Evolutionary conservation across 1,284 basidiomycete species (phyloP).

Genomic region (Tilletia caries): DNA sequence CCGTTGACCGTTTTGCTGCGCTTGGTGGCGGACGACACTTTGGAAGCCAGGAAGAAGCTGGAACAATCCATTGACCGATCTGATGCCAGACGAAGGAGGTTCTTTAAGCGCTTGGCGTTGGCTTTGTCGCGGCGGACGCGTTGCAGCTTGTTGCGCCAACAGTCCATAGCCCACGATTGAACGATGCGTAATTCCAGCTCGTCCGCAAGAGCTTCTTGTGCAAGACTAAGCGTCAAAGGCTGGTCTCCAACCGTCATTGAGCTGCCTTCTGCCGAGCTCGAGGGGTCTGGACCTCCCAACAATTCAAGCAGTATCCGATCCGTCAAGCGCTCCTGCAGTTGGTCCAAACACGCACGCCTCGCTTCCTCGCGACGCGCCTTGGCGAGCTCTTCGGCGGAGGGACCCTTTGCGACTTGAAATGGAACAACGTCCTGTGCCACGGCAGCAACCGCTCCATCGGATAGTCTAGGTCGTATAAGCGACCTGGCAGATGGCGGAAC

Average conservation of each 20-base stretch:
- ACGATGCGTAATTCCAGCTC: not conserved
- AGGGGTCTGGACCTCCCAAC: no score
- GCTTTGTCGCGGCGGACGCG: slow-evolving; percentile 1
- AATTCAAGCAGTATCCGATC: not conserved
- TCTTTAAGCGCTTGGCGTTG: not conserved
- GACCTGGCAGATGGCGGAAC: no score
- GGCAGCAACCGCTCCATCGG: not conserved
- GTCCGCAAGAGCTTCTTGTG: not conserved
- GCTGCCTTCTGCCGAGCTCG: no score
- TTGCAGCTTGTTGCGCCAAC: not conserved
- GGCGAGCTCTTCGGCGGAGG: not conserved
- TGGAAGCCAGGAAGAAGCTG: slow-evolving; percentile 1
- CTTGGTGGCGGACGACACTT: not conserved
- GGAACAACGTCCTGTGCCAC: not conserved
- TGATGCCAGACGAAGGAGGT: not conserved
- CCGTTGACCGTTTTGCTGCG: not conserved
- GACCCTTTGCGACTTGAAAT: not conserved
- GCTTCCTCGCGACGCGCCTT: not conserved
- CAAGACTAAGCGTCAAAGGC: not conserved
- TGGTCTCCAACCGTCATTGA: not conserved
- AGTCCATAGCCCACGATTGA: slow-evolving; percentile 4
- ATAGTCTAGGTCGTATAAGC: no score
- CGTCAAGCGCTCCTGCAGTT: not conserved
- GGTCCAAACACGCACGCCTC: not conserved
- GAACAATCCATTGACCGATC: not conserved